Conservation (phyloP, 1,139 yeast species). For the Zygoascus meyerae region DNA sequence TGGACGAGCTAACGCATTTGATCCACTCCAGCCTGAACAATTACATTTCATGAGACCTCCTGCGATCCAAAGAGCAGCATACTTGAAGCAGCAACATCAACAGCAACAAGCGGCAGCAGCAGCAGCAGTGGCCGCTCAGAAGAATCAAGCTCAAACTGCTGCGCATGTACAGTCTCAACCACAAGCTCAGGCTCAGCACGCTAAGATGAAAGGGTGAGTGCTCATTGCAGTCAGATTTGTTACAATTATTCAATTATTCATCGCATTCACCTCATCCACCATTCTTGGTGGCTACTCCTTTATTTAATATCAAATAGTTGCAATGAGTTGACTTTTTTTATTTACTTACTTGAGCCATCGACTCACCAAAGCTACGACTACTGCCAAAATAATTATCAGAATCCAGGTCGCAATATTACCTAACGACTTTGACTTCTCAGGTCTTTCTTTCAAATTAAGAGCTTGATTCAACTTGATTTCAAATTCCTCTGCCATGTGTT, state of each 20-base stretch:
- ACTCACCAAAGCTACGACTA: slow-evolving; percentile 30
- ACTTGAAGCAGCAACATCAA: slow-evolving; percentile 16
- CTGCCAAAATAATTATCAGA: slow-evolving; percentile 7
- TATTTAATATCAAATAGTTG: background rate
- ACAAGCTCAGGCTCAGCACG: background rate
- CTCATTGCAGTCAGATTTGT: background rate
- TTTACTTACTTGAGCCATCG: slow-evolving; percentile 15
- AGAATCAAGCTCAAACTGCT: background rate
- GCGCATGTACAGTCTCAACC: background rate
- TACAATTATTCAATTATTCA: background rate
- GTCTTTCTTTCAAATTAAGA: slow-evolving; percentile 13
- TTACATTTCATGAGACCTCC: slow-evolving; percentile 32
- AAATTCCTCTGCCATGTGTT: slow-evolving; percentile 56
- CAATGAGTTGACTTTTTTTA: background rate
- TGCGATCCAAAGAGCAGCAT: slow-evolving; percentile 29
- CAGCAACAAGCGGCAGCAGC: slow-evolving; percentile 12
- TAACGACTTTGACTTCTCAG: slow-evolving; percentile 23
- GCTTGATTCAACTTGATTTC: slow-evolving; percentile 27
- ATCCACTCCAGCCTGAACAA: slow-evolving; percentile 28
- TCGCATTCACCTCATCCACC: background rate
- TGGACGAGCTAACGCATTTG: slow-evolving; percentile 34
- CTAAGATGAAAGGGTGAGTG: too few species aligned
- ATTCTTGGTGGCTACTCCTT: background rate
- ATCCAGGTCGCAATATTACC: slow-evolving; percentile 9
- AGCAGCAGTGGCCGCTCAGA: slow-evolving; percentile 8